Base-by-base conservation (phyloP, 768 basidiomycete species). In the Amanita subjunquillea region DNA sequence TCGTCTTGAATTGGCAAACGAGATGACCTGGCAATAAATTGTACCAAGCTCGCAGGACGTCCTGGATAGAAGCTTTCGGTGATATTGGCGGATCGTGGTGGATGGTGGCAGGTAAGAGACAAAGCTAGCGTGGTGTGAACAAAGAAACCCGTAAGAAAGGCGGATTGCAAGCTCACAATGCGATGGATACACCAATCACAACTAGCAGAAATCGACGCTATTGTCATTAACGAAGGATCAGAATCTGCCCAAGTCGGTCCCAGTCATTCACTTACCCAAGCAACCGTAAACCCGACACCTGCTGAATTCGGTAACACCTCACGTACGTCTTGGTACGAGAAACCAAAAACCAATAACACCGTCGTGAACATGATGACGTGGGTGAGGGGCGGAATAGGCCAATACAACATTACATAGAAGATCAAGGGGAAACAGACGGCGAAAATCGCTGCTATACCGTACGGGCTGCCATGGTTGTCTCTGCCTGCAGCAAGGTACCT, bases 11-110 rank as follows among this genome's bases (percentile, higher is more conserved):
- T 82, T 79, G 0, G 86, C 85, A 55, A 79, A 83, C 0, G 85
- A 86, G 2, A 94, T 68, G 25, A 91, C 78, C 1, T 83, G 76
- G 61, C 91, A 93, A 53, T 91, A 85, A 8, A 86, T 72, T 0
- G 76, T 68, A 0, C 88, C 90, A 6, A 89, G 65, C 58, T 90
- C 82, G 0, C 73, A 67, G 29, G 80, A 74, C 0, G 83, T 82
- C 1, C 83, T 87, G 0, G 89, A 74, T 55, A 92, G 71, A 1
- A 82, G 75, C 6, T 74, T 71, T 3, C 91, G 80, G 57, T 90
- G 83, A 57, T 90, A 91, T 6, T 69, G 67, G 4, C 89, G 79
- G 36, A 90, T 80, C 0, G 89, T 87, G 1, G 78, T 85, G 0
- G 82, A 76, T 17, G 82, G 85, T 15, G 80, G 87, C 17, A 83